Percentiles rank a stretch among this genome's conserved stretches.
phyloP scores from a whole-genome alignment of 2,329 filamentous ascomycete genomes.

The Chaetothyriales sp. region DNA sequence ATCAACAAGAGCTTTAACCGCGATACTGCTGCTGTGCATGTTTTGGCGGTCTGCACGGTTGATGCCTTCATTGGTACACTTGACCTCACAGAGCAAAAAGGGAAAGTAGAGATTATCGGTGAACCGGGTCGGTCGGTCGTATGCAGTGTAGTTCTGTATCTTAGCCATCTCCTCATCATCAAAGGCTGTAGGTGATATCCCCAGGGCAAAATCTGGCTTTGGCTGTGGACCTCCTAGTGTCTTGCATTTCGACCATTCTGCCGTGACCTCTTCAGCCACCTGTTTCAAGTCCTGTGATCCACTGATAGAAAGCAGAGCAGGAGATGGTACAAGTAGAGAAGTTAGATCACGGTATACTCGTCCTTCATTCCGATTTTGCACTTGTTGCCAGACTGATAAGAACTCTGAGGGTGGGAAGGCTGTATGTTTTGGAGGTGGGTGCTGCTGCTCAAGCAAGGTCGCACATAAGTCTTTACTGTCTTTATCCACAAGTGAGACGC shows the following conservation, averaged over 20 bases:
- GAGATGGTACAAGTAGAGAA: no score
- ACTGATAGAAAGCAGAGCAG: no score
- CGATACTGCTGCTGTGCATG: conserved; percentile 20
- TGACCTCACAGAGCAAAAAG: conserved; percentile 36
- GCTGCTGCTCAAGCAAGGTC: no score
- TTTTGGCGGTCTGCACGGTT: conserved; percentile 21
- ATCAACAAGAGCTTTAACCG: conserved; percentile 19
- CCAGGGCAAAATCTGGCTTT: conserved; percentile 23
- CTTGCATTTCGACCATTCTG: conserved; percentile 21
- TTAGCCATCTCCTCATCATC: conserved; percentile 29
- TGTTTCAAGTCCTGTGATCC: no score
- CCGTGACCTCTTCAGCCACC: conserved; percentile 20
- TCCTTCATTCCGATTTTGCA: no score
- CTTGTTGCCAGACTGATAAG: no score
- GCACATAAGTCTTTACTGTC: no score
- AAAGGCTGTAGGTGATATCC: conserved; percentile 26
- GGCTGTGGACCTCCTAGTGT: conserved; percentile 19
- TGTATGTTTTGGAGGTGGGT: no score
- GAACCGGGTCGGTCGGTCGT: conserved; percentile 21
- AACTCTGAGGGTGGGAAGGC: no score
- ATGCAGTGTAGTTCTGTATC: conserved; percentile 24
- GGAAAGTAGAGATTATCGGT: conserved; percentile 37
- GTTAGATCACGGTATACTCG: no score
- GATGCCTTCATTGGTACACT: conserved; percentile 26
- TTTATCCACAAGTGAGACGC: no score